A percentile compares a stretch with the other conserved stretches of the same genome.
Conservation (phyloP, 2,329 filamentous ascomycete genomes). For the Ceratocystis variospora region DNA sequence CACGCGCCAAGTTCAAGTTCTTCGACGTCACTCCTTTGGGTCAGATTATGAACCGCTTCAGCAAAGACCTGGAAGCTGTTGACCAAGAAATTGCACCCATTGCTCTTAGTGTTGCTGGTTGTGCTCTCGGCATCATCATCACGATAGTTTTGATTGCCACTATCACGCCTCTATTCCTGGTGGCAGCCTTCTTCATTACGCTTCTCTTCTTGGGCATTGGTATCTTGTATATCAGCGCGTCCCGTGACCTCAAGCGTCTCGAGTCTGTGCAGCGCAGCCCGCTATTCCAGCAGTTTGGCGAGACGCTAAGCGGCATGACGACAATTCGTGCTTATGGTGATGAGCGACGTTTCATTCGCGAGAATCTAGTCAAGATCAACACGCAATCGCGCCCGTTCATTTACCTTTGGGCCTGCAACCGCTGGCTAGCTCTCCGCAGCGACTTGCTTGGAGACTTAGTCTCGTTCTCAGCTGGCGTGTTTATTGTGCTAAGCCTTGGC, state of each 20-base stretch:
- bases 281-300: slow-evolving; percentile 93
- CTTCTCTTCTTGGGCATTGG: slow-evolving; percentile 71
- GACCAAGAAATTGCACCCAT: slow-evolving; percentile 93
- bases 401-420: slow-evolving; percentile 89
- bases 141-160: slow-evolving; percentile 76
- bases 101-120: slow-evolving; percentile 62
- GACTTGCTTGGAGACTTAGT: slow-evolving; percentile 84
- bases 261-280: slow-evolving; percentile 92
- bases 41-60: slow-evolving; percentile 96
- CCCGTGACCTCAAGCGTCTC: slow-evolving; percentile 86
- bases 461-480: slow-evolving; percentile 82
- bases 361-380: slow-evolving; percentile 81
- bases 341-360: slow-evolving; percentile 80
- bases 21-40: slow-evolving; percentile 93
- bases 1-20: slow-evolving; percentile 89
- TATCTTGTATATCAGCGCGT: slow-evolving; percentile 77
- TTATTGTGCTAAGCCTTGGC: slow-evolving; percentile 73
- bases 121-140: slow-evolving; percentile 55
- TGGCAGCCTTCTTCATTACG: slow-evolving; percentile 75
- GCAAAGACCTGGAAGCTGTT: slow-evolving; percentile 87
- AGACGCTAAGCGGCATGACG: slow-evolving; percentile 86
- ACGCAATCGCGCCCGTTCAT: slow-evolving; percentile 86
- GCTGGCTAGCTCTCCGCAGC: slow-evolving; percentile 88
- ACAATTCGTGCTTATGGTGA: slow-evolving; percentile 96
- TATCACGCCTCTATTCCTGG: slow-evolving; percentile 82